Conservation (phyloP, 2,329 filamentous ascomycete genomes). For the Aspergillus versicolor region DNA sequence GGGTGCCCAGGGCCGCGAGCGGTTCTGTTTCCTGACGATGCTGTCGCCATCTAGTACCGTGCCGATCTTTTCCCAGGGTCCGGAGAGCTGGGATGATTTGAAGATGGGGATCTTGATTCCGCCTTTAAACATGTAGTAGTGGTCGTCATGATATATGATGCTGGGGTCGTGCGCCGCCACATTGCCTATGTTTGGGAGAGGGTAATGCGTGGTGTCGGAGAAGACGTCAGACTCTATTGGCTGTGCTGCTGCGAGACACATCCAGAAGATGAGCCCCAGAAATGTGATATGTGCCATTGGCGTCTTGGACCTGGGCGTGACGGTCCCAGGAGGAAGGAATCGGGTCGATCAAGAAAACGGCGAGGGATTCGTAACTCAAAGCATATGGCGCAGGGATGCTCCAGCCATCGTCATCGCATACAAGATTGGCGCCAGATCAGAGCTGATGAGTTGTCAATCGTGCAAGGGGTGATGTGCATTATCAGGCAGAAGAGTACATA, state of each 20-base stretch:
- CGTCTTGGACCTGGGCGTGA: background rate
- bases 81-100: constrained; percentile 27
- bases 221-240: constrained; percentile 17
- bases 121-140: constrained; percentile 37
- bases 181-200: constrained; percentile 29
- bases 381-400: no score
- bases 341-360: background rate
- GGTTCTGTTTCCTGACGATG: constrained; percentile 30
- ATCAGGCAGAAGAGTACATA: no score
- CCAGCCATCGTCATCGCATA: background rate
- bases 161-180: constrained; percentile 35
- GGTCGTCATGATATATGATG: constrained; percentile 27
- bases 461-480: no score
- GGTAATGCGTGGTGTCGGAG: constrained; percentile 26
- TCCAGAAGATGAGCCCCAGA: constrained; percentile 9
- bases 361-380: background rate
- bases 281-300: constrained; percentile 5
- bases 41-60: constrained; percentile 31
- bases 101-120: constrained; percentile 27
- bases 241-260: constrained; percentile 16
- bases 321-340: background rate
- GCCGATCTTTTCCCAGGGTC: constrained; percentile 35
- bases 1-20: constrained; percentile 36
- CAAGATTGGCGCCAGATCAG: no score
- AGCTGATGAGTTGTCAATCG: no score